Conservation (phyloP, 352 stramenopile species). For the Blastocystis sp. region DNA sequence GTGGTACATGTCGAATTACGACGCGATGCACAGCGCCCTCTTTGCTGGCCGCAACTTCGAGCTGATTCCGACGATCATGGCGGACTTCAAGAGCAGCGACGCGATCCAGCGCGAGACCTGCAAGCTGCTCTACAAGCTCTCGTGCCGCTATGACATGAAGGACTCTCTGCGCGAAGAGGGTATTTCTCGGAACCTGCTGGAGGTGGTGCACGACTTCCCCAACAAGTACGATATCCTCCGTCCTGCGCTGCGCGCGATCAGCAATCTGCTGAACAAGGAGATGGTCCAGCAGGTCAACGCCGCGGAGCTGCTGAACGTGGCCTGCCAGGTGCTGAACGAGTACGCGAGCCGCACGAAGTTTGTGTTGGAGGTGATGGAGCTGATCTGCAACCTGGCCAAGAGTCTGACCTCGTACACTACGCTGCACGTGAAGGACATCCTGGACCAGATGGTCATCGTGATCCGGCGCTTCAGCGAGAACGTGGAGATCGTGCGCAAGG, state of each 20-base stretch:
- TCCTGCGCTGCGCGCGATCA: slow-evolving; percentile 35
- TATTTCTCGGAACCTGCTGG: slow-evolving; percentile 22
- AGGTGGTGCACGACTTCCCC: slow-evolving; percentile 50
- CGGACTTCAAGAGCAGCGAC: slow-evolving; percentile 19
- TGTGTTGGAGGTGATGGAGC: slow-evolving; percentile 45
- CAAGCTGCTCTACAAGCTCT: slow-evolving; percentile 57
- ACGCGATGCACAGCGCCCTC: background rate
- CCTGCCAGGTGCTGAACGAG: slow-evolving; percentile 35
- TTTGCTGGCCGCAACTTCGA: slow-evolving; percentile 30
- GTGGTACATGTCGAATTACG: slow-evolving; percentile 56
- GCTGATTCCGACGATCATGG: slow-evolving; percentile 21
- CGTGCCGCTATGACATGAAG: background rate
- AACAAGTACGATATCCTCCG: slow-evolving; percentile 37
- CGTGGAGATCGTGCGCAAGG: slow-evolving; percentile 39
- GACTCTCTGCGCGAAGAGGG: background rate
- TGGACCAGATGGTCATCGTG: slow-evolving; percentile 32
- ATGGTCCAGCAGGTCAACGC: slow-evolving; percentile 35
- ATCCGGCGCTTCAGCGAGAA: slow-evolving; percentile 21
- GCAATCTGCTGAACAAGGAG: slow-evolving; percentile 56
- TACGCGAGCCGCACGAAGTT: slow-evolving; percentile 45
- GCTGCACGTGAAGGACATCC: slow-evolving; percentile 22
- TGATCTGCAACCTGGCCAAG: slow-evolving; percentile 52
- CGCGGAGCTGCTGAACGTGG: slow-evolving; percentile 2
- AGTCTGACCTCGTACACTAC: slow-evolving; percentile 26
- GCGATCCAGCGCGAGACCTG: slow-evolving; percentile 23